Percentiles rank a stretch among this genome's conserved stretches.
Evolutionary conservation across 176 grass and related monocot species (phyloP).

Genomic region (Phoenix dactylifera): DNA sequence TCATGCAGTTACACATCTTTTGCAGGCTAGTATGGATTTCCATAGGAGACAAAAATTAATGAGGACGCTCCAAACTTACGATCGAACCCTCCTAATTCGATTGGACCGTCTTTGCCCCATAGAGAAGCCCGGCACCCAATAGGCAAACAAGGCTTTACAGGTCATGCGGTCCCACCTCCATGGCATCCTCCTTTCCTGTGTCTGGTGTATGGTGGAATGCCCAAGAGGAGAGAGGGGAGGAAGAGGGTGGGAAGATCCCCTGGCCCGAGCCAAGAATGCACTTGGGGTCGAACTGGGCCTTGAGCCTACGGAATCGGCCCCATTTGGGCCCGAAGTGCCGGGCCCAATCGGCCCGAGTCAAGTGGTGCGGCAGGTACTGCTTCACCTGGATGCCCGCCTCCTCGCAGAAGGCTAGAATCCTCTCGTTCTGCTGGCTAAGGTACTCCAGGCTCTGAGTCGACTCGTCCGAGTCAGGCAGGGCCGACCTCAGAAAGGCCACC

Average conservation of each 20-base stretch:
- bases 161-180: too few species aligned
- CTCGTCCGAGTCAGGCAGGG: conserved; percentile 36
- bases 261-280: conserved; percentile 59
- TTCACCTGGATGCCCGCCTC: conserved; percentile 43
- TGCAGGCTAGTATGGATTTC: too few species aligned
- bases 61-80: too few species aligned
- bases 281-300: conserved; percentile 56
- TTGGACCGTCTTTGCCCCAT: too few species aligned
- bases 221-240: conserved; percentile 4
- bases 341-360: conserved; percentile 47
- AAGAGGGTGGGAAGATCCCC: conserved; percentile 49
- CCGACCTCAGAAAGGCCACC: conserved; percentile 81
- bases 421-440: conserved; percentile 57
- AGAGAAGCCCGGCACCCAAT: too few species aligned
- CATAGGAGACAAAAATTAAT: too few species aligned
- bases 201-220: too few species aligned
- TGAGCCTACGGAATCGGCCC: conserved; percentile 38
- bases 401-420: conserved; percentile 61
- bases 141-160: too few species aligned
- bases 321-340: conserved; percentile 66
- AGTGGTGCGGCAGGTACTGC: conserved; percentile 82
- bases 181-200: too few species aligned
- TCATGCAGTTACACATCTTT: too few species aligned
- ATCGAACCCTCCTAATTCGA: too few species aligned
- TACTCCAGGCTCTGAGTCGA: conserved; percentile 35